These are phyloP conservation scores for Gossypium mustelinum DNA, from an alignment of 345 rosid genomes.

Conservation along the genomic window DNA sequence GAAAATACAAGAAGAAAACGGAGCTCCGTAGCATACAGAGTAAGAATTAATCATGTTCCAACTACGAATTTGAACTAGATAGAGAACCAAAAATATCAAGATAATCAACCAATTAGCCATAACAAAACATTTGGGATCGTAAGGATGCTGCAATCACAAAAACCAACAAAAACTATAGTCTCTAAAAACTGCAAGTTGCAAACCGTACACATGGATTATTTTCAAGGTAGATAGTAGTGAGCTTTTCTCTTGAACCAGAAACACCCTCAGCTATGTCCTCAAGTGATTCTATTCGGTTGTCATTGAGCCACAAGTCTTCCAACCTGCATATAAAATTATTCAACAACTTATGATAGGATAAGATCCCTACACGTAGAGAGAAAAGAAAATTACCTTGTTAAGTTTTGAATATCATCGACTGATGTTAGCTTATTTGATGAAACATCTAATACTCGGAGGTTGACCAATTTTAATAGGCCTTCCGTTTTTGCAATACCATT, in stretches of 20 bases:
- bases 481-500: constrained; percentile 91
- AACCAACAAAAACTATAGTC: neutral
- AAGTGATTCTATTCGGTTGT: constrained; percentile 82
- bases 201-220: constrained; percentile 89
- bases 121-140: constrained; percentile 3
- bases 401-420: constrained; percentile 70
- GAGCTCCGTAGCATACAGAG: neutral
- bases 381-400: constrained; percentile 45
- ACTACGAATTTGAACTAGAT: neutral
- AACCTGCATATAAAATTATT: constrained; percentile 39
- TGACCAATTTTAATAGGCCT: constrained; percentile 69
- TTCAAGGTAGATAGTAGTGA: constrained; percentile 87
- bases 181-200: constrained; percentile 3
- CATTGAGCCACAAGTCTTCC: constrained; percentile 94
- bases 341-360: constrained; percentile 5
- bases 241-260: constrained; percentile 68
- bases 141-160: neutral
- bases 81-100: neutral
- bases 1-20: neutral
- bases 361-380: neutral
- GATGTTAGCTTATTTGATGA: constrained; percentile 83
- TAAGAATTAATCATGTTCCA: neutral
- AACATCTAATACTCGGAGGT: constrained; percentile 73
- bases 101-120: neutral
- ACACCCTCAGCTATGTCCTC: constrained; percentile 62